phyloP scores from a whole-genome alignment of 73 alveolate species.

The Paramecium caudatum region DNA sequence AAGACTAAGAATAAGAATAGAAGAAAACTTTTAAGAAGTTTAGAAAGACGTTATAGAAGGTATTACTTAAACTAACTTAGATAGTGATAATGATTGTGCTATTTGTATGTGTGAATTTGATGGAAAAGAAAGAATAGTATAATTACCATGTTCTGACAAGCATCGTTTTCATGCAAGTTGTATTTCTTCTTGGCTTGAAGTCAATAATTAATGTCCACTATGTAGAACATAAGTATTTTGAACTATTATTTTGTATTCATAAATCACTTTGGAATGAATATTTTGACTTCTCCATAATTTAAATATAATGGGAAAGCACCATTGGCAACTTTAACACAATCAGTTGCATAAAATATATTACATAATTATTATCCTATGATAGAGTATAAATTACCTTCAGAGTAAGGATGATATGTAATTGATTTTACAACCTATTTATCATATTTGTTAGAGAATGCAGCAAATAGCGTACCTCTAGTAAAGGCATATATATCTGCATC shows the following conservation, averaged over 20 bases:
- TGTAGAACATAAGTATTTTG: conserved; percentile 68
- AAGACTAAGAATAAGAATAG: too few species aligned
- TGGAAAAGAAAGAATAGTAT: conserved; percentile 82
- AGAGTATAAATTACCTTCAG: conserved; percentile 8
- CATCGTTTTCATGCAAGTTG: conserved; percentile 94
- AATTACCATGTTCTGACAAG: conserved; percentile 84
- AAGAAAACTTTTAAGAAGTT: too few species aligned
- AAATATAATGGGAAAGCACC: conserved; percentile 22
- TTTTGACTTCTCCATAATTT: conserved; percentile 63
- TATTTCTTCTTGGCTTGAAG: conserved; percentile 85
- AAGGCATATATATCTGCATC: conserved; percentile 63
- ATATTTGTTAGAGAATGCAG: conserved; percentile 63
- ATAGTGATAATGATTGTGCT: conserved; percentile 83
- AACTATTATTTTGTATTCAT: too few species aligned
- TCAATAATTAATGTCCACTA: conserved; percentile 74
- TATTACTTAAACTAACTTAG: too few species aligned
- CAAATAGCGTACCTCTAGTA: conserved; percentile 62
- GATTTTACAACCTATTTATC: conserved; percentile 12
- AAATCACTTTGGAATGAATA: conserved; percentile 63
- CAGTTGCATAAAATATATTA: conserved; percentile 60
- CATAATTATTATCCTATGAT: conserved; percentile 17
- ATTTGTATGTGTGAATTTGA: conserved; percentile 85
- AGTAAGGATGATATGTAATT: conserved; percentile 66
- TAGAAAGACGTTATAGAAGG: too few species aligned
- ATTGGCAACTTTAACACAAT: conserved; percentile 39